Evolutionary conservation across 305 asterid species (phyloP), one percentile per base, ranked within the genome.

Genomic region (Fraxinus platypoda): DNA sequence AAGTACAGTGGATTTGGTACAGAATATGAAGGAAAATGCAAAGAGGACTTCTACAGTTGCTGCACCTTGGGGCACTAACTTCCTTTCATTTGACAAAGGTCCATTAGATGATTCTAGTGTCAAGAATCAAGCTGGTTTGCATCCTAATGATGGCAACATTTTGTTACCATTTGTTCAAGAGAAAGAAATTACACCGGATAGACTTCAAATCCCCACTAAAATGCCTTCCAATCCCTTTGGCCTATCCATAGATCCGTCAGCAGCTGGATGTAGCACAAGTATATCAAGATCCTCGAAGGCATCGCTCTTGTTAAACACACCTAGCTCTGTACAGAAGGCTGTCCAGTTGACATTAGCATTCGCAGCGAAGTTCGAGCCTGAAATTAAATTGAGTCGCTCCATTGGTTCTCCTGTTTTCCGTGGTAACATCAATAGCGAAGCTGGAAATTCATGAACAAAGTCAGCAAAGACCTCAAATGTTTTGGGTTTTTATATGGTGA

Each of bases 331-430:
- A 78, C 92, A 86, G 81, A 93, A 88, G 87, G 93, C 95, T 74
- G 90, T 94, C 80, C 90, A 85, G 34, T 89, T 97, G 84, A 89
- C 97, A 64, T 83, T 95, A 82, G 91, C 95, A 31, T 92, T 91
- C 76, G 98, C 98, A 23, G 94, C 92, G 28, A 89, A 92, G 86
- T 86, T 95, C 68, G 97, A 94, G 81, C 81, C 92, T 54, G 86
- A 82, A 57, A 88, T 91, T 79, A 94, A 80, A 92, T 81, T 81
- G 49, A 81, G 87, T 26, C 57, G 81, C 74, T 76, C 86, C 57
- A 84, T 49, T 73, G 82, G 71, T 74, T 77, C 76, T 74, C 37
- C 84, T 49, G 57, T 33, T 62, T 75, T 17, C 79, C 76, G 15
- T 75, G 19, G 75, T 78, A 5, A 59, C 78, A 70, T 76, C 84